Base-by-base conservation (phyloP, 768 basidiomycete species). In the Kwoniella pini region DNA sequence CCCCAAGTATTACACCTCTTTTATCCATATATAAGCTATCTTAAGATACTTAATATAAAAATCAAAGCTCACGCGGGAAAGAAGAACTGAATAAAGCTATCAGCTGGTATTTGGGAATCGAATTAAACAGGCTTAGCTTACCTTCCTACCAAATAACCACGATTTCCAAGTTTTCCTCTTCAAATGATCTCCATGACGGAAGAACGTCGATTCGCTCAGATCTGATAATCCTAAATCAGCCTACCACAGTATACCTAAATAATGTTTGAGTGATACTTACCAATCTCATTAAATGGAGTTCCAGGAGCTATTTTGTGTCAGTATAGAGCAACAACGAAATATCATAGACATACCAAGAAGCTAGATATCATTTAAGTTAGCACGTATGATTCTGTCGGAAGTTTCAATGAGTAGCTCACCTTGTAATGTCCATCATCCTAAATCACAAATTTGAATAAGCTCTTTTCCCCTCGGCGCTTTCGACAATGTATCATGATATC, bases 231-330 rank as follows among this genome's bases (percentile, higher is more conserved):
- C 21, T 6, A 27, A 6, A 26, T 54, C 33, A 31, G 53, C 56
- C 33, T 33, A 17, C 21, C 19, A 39, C 10, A 27, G 43, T 13
- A 26, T 43, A 10, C 45, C 27, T 5, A 21, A 54, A 39, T 27
- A 19, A 15, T 11, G 28, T 19, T 31, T 30, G 52, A 21, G 3
- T 45, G 22, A 15, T 31, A 40, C 69, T 30, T 9, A 70, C 69
- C 71, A 45, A 75, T 69, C 38, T 77, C 72, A 49, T 77, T 55
- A 49, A 76, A 74, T 0, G 77, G 77, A 15, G 73, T 78, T 22
- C 77, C 77, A 6, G 77, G 77, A 44, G 77, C 77, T 70, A 49
- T n/a, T 17, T 6, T 26, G 40, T 43, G 38, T 17, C 1, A 30
- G 33, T 63, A 17, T 12, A 21, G 24, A 17, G 11, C 6, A 15